These are phyloP conservation scores for Fusarium annulatum DNA, from an alignment of 2,329 filamentous ascomycete species.

Conservation along the genomic window DNA sequence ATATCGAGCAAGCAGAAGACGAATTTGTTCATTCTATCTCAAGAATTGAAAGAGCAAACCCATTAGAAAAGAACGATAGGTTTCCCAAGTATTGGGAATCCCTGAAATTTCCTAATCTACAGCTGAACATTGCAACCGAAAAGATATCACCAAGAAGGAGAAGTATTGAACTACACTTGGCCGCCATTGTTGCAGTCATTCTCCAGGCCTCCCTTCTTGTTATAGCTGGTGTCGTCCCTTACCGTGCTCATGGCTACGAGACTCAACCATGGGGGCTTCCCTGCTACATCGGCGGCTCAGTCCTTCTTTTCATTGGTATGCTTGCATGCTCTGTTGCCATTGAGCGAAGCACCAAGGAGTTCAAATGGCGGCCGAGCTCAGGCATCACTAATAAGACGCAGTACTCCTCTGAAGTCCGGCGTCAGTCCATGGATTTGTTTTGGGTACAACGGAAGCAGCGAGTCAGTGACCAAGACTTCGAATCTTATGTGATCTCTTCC, in stretches of 20 bases:
- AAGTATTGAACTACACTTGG: not conserved
- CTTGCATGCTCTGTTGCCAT: not conserved
- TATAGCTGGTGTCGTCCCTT: fast-evolving
- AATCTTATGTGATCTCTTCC: not conserved
- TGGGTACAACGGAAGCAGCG: not conserved
- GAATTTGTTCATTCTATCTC: not conserved
- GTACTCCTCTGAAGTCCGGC: no score
- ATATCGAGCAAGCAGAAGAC: not conserved
- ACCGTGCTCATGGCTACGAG: fast-evolving
- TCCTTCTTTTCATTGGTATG: not conserved
- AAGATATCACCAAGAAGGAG: not conserved
- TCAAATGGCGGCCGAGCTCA: not conserved
- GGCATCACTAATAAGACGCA: no score
- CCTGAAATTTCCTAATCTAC: not conserved
- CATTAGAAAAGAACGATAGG: no score
- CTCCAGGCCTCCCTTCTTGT: not conserved
- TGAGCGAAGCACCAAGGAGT: not conserved
- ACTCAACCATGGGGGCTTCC: not conserved
- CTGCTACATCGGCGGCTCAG: not conserved
- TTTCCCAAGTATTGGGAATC: not conserved
- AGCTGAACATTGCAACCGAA: not conserved
- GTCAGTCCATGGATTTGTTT: not conserved
- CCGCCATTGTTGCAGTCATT: not conserved
- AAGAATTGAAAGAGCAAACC: not conserved
- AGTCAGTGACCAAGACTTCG: not conserved